Conservation (phyloP, 1,284 basidiomycete genomes). For the Puccinia triticina region DNA sequence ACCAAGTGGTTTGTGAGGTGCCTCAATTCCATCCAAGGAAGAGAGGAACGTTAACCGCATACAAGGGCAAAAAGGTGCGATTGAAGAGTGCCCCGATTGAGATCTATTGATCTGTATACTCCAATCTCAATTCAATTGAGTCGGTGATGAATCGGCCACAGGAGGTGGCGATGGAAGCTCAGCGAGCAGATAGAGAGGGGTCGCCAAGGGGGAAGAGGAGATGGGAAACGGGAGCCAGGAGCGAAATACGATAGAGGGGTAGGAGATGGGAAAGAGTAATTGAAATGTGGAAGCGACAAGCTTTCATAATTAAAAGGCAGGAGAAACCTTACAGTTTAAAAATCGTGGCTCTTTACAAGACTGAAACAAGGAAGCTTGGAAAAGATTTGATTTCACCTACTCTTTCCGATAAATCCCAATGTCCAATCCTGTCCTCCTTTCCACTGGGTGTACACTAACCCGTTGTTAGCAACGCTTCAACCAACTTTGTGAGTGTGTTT, state of each 20-base stretch:
- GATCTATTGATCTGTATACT: slow-evolving; percentile 33
- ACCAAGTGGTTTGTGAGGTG: neutral
- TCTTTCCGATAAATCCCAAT: neutral
- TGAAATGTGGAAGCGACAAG: slow-evolving; percentile 9
- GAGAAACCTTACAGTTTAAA: slow-evolving; percentile 3
- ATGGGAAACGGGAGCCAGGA: slow-evolving; percentile 14
- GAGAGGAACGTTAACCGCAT: neutral
- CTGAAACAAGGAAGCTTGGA: neutral
- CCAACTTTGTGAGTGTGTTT: slow-evolving; percentile 7
- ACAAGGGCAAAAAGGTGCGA: slow-evolving; percentile 4
- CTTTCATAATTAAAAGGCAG: slow-evolving; percentile 3
- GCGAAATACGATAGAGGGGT: slow-evolving; percentile 11
- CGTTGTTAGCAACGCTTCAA: neutral
- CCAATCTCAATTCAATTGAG: slow-evolving; percentile 38
- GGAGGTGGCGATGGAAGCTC: slow-evolving; percentile 11
- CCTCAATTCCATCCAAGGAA: neutral
- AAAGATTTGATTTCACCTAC: slow-evolving; percentile 10
- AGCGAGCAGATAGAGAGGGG: slow-evolving; percentile 30
- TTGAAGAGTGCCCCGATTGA: slow-evolving; percentile 4
- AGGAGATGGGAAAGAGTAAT: neutral
- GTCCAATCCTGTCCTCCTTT: neutral
- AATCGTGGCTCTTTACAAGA: neutral
- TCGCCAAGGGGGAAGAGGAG: neutral
- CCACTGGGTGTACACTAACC: neutral
- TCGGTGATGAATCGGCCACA: slow-evolving; percentile 29